A percentile compares a stretch with the other conserved stretches of the same genome.
These are phyloP conservation scores for Anisodus acutangulus DNA, from an alignment of 257 asterid species.

Conservation along the genomic window DNA sequence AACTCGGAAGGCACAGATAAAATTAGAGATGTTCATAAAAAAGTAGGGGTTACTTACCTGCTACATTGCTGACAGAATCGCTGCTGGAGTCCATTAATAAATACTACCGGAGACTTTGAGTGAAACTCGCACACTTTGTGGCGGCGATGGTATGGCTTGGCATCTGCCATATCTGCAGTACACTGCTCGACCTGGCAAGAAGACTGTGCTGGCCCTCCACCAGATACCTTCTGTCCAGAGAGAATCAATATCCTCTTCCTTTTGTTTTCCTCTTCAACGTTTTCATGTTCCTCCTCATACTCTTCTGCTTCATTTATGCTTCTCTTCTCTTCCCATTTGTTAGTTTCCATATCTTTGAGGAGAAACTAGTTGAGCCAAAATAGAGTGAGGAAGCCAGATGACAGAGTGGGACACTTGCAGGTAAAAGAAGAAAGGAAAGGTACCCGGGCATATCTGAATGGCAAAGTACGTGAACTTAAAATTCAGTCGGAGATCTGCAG, in stretches of 20 bases:
- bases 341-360: constrained; percentile 57
- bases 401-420: constrained; percentile 35
- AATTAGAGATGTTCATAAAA: neutral
- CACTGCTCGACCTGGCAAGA: constrained; percentile 77
- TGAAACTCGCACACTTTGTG: constrained; percentile 86
- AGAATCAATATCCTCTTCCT: constrained; percentile 52
- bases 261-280: constrained; percentile 57
- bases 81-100: constrained; percentile 57
- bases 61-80: constrained; percentile 99
- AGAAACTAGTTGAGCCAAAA: constrained; percentile 34
- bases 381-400: constrained; percentile 43
- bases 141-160: constrained; percentile 80
- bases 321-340: constrained; percentile 63
- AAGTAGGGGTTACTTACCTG: constrained; percentile 57
- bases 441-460: no score
- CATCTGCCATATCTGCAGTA: constrained; percentile 59
- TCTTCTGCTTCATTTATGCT: constrained; percentile 48
- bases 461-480: no score
- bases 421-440: constrained; percentile 33
- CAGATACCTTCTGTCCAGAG: constrained; percentile 46
- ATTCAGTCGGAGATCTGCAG: no score
- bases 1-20: neutral
- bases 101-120: constrained; percentile 74
- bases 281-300: constrained; percentile 62
- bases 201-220: constrained; percentile 55